These are phyloP conservation scores for Cadophora luteo-olivacea DNA, from an alignment of 2,329 filamentous ascomycete species.

Conservation along the genomic window DNA sequence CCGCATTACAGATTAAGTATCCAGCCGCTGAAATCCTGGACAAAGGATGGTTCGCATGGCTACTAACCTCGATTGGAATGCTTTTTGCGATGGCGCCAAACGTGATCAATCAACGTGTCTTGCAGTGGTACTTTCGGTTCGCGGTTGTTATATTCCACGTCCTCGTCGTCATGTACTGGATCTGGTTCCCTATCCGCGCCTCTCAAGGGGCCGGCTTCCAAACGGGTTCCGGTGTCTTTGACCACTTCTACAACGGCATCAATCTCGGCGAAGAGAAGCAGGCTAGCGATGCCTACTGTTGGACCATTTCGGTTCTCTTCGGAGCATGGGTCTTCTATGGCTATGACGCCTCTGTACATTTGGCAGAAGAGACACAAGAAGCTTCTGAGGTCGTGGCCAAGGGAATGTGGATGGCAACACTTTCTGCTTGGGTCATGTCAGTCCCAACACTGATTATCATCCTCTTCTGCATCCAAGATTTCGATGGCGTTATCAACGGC, in stretches of 20 bases:
- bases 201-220: conserved; percentile 44
- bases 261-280: too few relatives aligned
- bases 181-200: conserved; percentile 49
- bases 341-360: conserved; percentile 47
- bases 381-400: conserved; percentile 47
- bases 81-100: conserved; percentile 48
- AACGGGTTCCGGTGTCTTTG: conserved; percentile 23
- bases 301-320: too few relatives aligned
- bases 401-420: conserved; percentile 49
- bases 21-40: conserved; percentile 44
- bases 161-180: conserved; percentile 48
- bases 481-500: conserved; percentile 47
- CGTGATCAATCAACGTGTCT: conserved; percentile 44
- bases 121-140: conserved; percentile 49
- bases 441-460: conserved; percentile 48
- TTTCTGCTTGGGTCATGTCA: conserved; percentile 47
- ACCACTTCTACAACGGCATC: too few relatives aligned
- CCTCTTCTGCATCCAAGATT: conserved; percentile 51
- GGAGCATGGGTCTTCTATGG: conserved; percentile 31
- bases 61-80: conserved; percentile 47
- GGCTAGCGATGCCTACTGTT: too few relatives aligned
- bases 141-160: conserved; percentile 47
- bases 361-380: conserved; percentile 49
- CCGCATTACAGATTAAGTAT: conserved; percentile 48
- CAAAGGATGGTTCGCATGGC: conserved; percentile 49